phyloP scores from a whole-genome alignment of 73 alveolate species.

The Paramecium octaurelia region DNA sequence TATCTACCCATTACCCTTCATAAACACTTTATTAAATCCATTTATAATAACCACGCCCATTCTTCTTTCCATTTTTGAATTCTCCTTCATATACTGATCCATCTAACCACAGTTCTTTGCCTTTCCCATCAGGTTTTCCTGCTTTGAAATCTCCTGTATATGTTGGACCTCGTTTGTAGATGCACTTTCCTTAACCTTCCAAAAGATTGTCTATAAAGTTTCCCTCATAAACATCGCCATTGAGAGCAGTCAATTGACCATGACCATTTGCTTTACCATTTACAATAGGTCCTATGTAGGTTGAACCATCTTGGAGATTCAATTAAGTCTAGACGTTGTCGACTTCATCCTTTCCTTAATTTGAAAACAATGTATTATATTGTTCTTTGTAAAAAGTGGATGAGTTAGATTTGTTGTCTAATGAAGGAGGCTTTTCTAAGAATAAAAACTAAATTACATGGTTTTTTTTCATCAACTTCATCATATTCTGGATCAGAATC shows the following conservation, averaged over 20 bases:
- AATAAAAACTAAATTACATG: background rate
- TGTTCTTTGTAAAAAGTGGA: background rate
- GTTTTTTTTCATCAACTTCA: slow-evolving; percentile 1
- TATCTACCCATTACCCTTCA: slow-evolving; percentile 65
- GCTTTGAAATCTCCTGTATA: slow-evolving; percentile 76
- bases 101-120: slow-evolving; percentile 59
- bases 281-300: slow-evolving; percentile 76
- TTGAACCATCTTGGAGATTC: slow-evolving; percentile 43
- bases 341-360: background rate
- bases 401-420: background rate
- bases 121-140: slow-evolving; percentile 72
- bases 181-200: slow-evolving; percentile 62
- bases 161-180: slow-evolving; percentile 63
- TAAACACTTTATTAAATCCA: slow-evolving; percentile 47
- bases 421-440: background rate
- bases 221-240: slow-evolving; percentile 79
- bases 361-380: background rate
- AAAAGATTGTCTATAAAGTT: slow-evolving; percentile 80
- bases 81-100: slow-evolving; percentile 71
- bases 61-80: slow-evolving; percentile 1
- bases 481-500: slow-evolving; percentile 3
- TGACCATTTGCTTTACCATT: slow-evolving; percentile 7
- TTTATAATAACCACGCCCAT: slow-evolving; percentile 22
- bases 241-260: slow-evolving; percentile 73
- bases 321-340: background rate